Base-by-base conservation (phyloP, 2,329 filamentous ascomycete genomes). In the Ascochyta koolunga region DNA sequence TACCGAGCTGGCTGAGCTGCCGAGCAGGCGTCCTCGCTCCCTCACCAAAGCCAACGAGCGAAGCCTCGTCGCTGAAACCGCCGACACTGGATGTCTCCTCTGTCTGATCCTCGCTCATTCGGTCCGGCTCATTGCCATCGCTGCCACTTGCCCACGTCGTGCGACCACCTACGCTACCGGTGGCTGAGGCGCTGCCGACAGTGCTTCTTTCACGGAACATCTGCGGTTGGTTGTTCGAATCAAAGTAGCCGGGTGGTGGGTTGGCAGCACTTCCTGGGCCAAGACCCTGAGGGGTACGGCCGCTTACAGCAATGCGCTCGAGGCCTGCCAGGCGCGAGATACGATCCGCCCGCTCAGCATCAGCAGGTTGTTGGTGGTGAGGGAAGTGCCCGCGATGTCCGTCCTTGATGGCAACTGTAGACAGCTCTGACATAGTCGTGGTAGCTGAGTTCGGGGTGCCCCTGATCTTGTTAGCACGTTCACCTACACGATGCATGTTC, bases 361-460 rank as follows among this genome's bases (percentile, higher is more conserved):
- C 93, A 56, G 95, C 86, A 67, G 89, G 93, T 18, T 87, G 75
- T 54, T 84, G 82, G 52, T 81, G 77, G 50, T 87, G 83, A 24
- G 86, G 85, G 24, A 88, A 82, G 70, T 92, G 86, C 60, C 93
- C 93, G 56, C 91, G 90, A 70, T 97, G 91, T 65, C 93, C 93
- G 72, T 98, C 93, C 77, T 97, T 96, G 82, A 96, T 96, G 45
- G 93, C 93, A 11, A 91, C 95, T 16, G 93, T 97, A 15, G 91
- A 96, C 41, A 98, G 84, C 35, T 92, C 88, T 22, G 91, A 96
- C 68, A 98, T 88, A 45, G 92, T 96, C 11, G 93, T 97, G 3
- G 91, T 96, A 35, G 90, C 89, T 63, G 91, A 96, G 62, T 95
- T 97, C 3, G 93, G 93, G 2, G 93, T 98, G 68, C 93, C 93